Conservation (phyloP, 106 monocot genomes). For the Alisma plantagoaquatica region DNA sequence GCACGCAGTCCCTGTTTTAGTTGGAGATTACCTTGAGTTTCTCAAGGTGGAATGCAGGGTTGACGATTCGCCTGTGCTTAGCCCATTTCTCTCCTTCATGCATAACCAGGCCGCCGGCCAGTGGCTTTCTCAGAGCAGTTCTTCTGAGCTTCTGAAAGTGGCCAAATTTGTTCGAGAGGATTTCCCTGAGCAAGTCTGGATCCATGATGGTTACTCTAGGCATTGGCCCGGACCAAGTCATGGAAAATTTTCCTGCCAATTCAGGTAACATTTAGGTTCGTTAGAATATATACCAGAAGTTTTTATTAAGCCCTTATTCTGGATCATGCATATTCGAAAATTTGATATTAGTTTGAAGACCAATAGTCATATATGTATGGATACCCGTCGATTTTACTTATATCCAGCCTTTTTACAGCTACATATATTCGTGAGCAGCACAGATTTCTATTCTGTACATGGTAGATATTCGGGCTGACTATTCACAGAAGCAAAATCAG, state of each 20-base stretch:
- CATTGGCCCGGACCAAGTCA: background rate
- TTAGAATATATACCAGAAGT: no score
- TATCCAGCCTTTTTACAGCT: no score
- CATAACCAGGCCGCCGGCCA: background rate
- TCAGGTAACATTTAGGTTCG: no score
- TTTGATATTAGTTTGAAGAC: no score
- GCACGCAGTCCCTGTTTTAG: no score
- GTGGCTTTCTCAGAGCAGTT: background rate
- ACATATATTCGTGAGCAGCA: background rate
- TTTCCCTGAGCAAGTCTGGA: background rate
- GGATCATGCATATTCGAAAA: no score
- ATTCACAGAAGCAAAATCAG: background rate
- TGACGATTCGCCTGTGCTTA: background rate
- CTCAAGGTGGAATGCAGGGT: background rate
- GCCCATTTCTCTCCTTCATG: background rate
- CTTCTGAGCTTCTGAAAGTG: background rate
- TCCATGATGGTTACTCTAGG: background rate
- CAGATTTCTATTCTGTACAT: background rate
- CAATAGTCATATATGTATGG: no score
- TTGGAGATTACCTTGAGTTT: background rate
- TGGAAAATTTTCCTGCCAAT: background rate
- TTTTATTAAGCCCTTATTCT: no score
- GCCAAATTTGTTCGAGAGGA: background rate
- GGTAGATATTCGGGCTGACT: background rate
- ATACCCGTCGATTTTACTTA: no score